Conservation (phyloP, 441 rosid genomes). For the Cnidoscolus chayamansa region DNA sequence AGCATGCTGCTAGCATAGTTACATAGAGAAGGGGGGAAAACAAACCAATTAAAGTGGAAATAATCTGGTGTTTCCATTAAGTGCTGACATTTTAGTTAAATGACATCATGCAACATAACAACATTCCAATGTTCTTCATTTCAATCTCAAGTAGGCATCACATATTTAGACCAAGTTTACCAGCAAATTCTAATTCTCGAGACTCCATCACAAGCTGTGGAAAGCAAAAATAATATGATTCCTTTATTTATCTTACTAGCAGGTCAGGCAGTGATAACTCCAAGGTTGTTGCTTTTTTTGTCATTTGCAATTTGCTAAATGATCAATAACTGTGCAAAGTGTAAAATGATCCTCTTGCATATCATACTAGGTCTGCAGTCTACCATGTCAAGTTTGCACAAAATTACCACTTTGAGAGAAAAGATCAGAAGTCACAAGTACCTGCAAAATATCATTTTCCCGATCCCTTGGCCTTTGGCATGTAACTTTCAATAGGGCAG, state of each 20-base stretch:
- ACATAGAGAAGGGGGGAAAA: too few species aligned
- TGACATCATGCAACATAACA: background rate
- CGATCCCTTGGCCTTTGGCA: constrained; percentile 95
- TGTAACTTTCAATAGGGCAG: constrained; percentile 81
- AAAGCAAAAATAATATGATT: background rate
- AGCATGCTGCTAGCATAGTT: background rate
- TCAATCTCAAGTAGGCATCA: background rate
- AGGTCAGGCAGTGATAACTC: background rate
- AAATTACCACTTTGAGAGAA: background rate
- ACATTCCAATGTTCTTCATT: background rate
- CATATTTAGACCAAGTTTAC: background rate
- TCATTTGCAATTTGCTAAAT: background rate
- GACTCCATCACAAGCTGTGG: background rate
- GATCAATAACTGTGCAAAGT: background rate
- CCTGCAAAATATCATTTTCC: constrained; percentile 82
- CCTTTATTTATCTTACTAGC: background rate
- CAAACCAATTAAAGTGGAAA: too few species aligned
- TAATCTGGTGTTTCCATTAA: background rate
- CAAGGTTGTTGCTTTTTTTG: background rate
- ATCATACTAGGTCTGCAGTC: background rate
- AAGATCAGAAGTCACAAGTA: constrained; percentile 19
- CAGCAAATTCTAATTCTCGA: background rate
- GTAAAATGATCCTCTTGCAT: background rate
- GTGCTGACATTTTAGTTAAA: background rate
- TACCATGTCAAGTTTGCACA: background rate